A percentile compares a stretch with the other conserved stretches of the same genome.
phyloP scores from a whole-genome alignment of 2,329 filamentous ascomycete species.

The Phyllosticta capitalensis region DNA sequence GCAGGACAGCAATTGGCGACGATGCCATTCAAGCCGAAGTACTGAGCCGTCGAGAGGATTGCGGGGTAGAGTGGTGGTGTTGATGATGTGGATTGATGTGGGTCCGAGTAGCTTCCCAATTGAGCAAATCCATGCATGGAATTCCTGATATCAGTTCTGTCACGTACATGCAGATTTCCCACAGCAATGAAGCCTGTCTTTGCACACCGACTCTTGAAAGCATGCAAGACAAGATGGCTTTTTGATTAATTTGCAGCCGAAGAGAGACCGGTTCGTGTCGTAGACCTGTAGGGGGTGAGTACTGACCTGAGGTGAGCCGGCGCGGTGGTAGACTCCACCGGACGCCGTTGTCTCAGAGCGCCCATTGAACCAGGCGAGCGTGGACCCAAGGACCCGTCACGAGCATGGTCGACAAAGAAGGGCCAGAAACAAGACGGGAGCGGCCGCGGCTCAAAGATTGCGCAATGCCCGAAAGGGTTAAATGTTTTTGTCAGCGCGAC shows the following conservation, averaged over 20 bases:
- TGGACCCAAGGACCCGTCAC: not conserved
- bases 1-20: constrained; percentile 36
- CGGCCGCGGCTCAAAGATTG: not conserved
- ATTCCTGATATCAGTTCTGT: not conserved
- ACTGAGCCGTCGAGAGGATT: constrained; percentile 15
- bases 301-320: not conserved
- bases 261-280: not conserved
- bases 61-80: not conserved
- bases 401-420: not conserved
- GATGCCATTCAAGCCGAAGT: constrained; percentile 39
- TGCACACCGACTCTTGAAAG: not conserved
- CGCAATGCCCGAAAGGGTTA: not conserved
- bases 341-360: not conserved
- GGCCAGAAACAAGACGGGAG: not conserved
- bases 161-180: not conserved
- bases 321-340: not conserved
- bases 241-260: not conserved
- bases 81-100: not conserved
- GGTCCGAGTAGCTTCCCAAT: not conserved
- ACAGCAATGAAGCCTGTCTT: not conserved
- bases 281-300: not conserved
- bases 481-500: not conserved
- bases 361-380: not conserved
- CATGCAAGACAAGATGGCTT: not conserved
- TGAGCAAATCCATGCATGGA: not conserved